These are phyloP conservation scores for Tricholoma furcatifolium DNA, from an alignment of 768 basidiomycete species.

Conservation along the genomic window DNA sequence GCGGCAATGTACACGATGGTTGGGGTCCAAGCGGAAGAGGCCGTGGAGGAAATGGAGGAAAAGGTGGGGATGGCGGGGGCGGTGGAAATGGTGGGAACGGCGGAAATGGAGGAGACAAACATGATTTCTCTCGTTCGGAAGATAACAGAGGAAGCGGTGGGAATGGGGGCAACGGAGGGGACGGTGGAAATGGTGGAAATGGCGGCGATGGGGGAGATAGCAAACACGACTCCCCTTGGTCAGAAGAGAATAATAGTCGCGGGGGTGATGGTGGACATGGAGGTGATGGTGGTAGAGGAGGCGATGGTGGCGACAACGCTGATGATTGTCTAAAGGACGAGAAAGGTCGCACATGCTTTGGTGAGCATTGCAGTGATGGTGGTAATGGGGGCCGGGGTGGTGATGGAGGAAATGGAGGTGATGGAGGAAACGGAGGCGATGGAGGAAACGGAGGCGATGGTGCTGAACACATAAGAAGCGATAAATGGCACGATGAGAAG, in stretches of 20 bases:
- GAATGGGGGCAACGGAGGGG: neutral
- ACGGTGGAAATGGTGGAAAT: neutral
- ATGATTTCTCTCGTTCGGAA: neutral
- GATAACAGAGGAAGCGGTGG: neutral
- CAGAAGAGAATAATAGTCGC: neutral
- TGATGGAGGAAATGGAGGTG: too few species aligned
- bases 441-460: conserved; percentile 1
- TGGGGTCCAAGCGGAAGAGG: too few species aligned
- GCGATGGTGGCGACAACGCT: neutral
- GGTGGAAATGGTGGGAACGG: neutral
- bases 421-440: neutral
- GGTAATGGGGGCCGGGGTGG: too few species aligned
- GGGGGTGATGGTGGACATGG: conserved; percentile 2
- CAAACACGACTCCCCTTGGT: neutral
- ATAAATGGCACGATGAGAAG: neutral
- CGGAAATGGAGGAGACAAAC: neutral
- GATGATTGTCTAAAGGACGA: too few species aligned
- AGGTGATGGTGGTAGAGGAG: conserved; percentile 1
- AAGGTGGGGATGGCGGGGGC: neutral
- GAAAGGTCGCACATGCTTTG: too few species aligned
- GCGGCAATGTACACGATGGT: too few species aligned
- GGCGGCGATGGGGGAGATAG: neutral
- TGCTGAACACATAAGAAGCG: neutral
- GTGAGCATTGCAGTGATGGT: too few species aligned
- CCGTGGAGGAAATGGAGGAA: neutral